A percentile compares a stretch with the other conserved stretches of the same genome.
These are phyloP conservation scores for Penicillium ochrochloron DNA, from an alignment of 495 filamentous ascomycete species.

Conservation along the genomic window DNA sequence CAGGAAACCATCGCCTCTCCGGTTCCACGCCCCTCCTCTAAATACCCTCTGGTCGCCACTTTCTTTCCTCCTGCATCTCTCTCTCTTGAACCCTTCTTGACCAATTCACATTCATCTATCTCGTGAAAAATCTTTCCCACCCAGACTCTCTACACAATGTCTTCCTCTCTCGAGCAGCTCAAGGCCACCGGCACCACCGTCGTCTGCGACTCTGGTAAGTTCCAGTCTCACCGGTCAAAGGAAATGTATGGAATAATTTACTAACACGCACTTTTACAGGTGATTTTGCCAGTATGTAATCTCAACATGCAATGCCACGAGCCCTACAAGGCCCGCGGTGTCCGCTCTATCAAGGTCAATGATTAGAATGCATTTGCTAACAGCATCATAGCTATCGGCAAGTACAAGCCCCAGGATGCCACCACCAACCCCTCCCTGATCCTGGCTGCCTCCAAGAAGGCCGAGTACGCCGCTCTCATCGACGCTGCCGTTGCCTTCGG, in stretches of 20 bases:
- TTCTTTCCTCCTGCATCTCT: conserved; percentile 29
- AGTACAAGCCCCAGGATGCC: conserved; percentile 99
- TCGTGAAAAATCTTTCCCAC: conserved; percentile 11
- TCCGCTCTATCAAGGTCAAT: background rate
- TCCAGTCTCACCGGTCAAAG: conserved; percentile 10
- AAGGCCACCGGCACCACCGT: conserved; percentile 96
- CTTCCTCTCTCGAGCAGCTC: conserved; percentile 90
- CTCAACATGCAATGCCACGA: conserved; percentile 1
- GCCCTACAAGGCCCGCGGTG: background rate
- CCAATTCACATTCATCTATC: conserved; percentile 11
- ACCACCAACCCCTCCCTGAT: conserved; percentile 99
- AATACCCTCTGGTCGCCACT: conserved; percentile 39
- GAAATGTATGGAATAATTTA: conserved; percentile 19
- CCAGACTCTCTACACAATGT: conserved; percentile 58
- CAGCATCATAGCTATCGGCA: conserved; percentile 77
- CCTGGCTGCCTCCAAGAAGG: conserved; percentile 96
- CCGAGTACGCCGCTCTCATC: conserved; percentile 92
- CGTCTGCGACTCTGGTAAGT: conserved; percentile 93
- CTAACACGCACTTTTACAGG: conserved; percentile 47
- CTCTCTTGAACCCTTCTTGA: conserved; percentile 22
- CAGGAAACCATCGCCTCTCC: conserved; percentile 18
- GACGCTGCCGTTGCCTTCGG: conserved; percentile 85
- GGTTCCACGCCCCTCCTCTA: conserved; percentile 33
- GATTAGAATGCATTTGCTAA: conserved; percentile 15
- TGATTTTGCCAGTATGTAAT: conserved; percentile 76